These are phyloP conservation scores for Phyllosticta citrichinensis DNA, from an alignment of 2,329 filamentous ascomycete genomes.

Conservation along the genomic window DNA sequence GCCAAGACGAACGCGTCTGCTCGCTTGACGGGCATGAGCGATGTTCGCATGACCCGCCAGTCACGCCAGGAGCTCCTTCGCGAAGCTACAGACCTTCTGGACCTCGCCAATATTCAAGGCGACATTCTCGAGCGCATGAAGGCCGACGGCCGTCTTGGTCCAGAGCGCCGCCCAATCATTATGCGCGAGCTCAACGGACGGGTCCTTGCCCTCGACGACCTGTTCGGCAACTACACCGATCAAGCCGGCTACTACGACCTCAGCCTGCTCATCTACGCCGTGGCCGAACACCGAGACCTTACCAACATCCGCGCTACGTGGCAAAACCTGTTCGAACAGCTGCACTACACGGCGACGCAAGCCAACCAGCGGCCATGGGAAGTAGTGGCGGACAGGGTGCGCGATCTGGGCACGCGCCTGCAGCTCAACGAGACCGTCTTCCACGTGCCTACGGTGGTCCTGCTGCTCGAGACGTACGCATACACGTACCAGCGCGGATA, in stretches of 20 bases:
- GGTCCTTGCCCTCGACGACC: constrained; percentile 65
- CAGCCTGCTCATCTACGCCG: constrained; percentile 83
- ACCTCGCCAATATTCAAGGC: constrained; percentile 90
- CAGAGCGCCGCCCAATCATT: constrained; percentile 54
- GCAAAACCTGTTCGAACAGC: constrained; percentile 67
- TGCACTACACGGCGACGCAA: constrained; percentile 41
- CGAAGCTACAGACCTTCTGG: constrained; percentile 74
- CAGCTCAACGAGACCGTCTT: constrained; percentile 47
- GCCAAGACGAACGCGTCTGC: constrained; percentile 91
- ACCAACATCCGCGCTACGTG: constrained; percentile 78
- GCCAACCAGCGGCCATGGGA: constrained; percentile 54
- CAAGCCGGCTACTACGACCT: constrained; percentile 89
- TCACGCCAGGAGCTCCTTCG: constrained; percentile 78
- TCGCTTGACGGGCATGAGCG: constrained; percentile 61
- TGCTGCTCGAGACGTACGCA: constrained; percentile 48
- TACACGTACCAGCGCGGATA: constrained; percentile 40
- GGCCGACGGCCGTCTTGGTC: constrained; percentile 58
- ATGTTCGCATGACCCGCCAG: constrained; percentile 45
- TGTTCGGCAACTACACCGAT: constrained; percentile 91
- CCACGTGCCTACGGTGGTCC: constrained; percentile 44
- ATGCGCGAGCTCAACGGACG: constrained; percentile 62
- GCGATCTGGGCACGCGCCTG: constrained; percentile 46
- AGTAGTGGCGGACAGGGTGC: constrained; percentile 51
- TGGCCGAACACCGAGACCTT: constrained; percentile 81
- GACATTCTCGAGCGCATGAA: constrained; percentile 73